Percentiles rank a stretch among this genome's conserved stretches.
Conservation (phyloP, 2,329 filamentous ascomycete genomes). For the Plenodomus lindquistii region DNA sequence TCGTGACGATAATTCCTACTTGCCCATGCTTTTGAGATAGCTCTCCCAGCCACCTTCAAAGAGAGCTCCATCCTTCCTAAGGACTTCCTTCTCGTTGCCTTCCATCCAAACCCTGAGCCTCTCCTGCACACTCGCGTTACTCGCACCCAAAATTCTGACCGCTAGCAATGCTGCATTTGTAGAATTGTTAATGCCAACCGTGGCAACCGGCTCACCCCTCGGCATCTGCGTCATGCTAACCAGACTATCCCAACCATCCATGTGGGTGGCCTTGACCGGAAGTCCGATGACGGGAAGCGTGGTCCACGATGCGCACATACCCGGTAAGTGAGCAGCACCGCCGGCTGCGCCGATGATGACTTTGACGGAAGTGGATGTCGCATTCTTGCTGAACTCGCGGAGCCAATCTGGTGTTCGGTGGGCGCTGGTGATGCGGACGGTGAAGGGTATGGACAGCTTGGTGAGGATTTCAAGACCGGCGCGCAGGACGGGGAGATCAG, state of each 20-base stretch:
- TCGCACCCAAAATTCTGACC: slow-evolving; percentile 49
- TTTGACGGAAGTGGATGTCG: slow-evolving; percentile 43
- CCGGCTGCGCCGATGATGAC: slow-evolving; percentile 56
- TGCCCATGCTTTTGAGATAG: slow-evolving; percentile 54
- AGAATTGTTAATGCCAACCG: slow-evolving; percentile 52
- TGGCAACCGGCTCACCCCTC: slow-evolving; percentile 49
- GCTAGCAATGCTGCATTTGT: slow-evolving; percentile 54
- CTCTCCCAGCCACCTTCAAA: slow-evolving; percentile 59
- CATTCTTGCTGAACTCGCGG: slow-evolving; percentile 49
- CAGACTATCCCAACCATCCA: slow-evolving; percentile 55
- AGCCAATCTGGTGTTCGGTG: slow-evolving; percentile 57
- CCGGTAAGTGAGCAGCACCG: slow-evolving; percentile 56
- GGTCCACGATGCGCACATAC: slow-evolving; percentile 57
- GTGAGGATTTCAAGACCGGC: slow-evolving; percentile 68
- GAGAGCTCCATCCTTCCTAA: slow-evolving; percentile 63
- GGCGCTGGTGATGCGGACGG: slow-evolving; percentile 76
- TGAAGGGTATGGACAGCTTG: slow-evolving; percentile 72
- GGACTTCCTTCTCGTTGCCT: slow-evolving; percentile 66
- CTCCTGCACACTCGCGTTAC: slow-evolving; percentile 59
- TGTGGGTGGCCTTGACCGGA: slow-evolving; percentile 54
- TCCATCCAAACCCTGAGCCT: slow-evolving; percentile 65
- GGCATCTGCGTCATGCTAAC: slow-evolving; percentile 59
- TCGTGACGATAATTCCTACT: no score
- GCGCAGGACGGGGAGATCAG: slow-evolving; percentile 70
- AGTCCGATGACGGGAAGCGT: slow-evolving; percentile 56